Percentiles rank a stretch among this genome's conserved stretches.
Evolutionary conservation across 441 rosid genomes (phyloP).

Genomic region (Breynia disticha): DNA sequence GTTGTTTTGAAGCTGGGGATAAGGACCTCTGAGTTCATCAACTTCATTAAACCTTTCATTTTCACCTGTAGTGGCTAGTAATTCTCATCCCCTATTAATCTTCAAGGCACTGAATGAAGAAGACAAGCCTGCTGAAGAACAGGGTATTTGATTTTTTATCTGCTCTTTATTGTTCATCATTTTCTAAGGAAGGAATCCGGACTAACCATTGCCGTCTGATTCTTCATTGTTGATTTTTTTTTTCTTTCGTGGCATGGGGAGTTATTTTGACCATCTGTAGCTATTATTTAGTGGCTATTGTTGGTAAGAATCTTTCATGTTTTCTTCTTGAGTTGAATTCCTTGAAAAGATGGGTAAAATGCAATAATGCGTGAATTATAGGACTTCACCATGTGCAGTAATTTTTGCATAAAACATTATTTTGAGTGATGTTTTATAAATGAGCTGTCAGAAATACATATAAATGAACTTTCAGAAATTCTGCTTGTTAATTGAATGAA

Average conservation of each 20-base stretch:
- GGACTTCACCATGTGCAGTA: neutral
- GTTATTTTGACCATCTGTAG: no score
- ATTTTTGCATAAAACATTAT: neutral
- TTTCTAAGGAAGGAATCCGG: no score
- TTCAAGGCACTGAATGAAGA: neutral
- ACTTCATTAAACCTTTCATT: slow-evolving; percentile 55
- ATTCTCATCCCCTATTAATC: slow-evolving; percentile 4
- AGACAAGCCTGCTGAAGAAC: neutral
- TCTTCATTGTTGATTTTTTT: no score
- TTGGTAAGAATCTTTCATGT: neutral
- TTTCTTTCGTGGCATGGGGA: no score
- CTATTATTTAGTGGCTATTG: no score
- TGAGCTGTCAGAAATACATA: no score
- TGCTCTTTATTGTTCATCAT: no score
- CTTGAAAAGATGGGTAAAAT: neutral
- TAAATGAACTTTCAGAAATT: no score
- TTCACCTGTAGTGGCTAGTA: slow-evolving; percentile 45
- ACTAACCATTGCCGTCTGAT: no score
- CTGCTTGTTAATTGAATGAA: no score
- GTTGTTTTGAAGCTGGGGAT: slow-evolving; percentile 77
- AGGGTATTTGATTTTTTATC: neutral
- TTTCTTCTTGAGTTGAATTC: neutral
- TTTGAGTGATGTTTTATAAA: no score
- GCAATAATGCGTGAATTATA: neutral
- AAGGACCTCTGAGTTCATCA: slow-evolving; percentile 54